Percentiles rank a stretch among this genome's conserved stretches.
phyloP scores from a whole-genome alignment of 2,329 filamentous ascomycete genomes.

The Pseudopithomyces chartarum region DNA sequence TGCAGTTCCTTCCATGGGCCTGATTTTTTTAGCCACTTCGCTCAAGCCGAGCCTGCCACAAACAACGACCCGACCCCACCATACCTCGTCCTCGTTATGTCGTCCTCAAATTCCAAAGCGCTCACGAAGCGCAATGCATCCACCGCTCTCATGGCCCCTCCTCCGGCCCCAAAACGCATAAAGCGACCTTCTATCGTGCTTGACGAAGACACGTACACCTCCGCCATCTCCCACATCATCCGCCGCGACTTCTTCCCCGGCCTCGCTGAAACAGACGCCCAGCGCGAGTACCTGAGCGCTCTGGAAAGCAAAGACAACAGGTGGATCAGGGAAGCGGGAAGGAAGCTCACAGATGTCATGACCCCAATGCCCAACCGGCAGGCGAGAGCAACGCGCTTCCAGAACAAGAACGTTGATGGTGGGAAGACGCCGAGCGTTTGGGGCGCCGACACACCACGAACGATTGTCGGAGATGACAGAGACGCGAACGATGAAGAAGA shows the following conservation, averaged over 20 bases:
- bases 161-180: constrained; percentile 82
- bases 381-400: constrained; percentile 33
- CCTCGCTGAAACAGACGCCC: constrained; percentile 80
- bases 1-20: not conserved
- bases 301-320: constrained; percentile 80
- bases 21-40: not conserved
- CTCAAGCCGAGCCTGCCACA: not conserved
- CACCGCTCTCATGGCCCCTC: constrained; percentile 82
- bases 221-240: constrained; percentile 90
- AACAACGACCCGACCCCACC: constrained; percentile 3
- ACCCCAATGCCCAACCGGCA: constrained; percentile 68
- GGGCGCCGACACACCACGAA: constrained; percentile 70
- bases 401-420: constrained; percentile 25
- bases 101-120: constrained; percentile 55
- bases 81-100: constrained; percentile 21
- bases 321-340: constrained; percentile 85
- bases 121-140: constrained; percentile 71
- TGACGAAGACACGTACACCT: constrained; percentile 92
- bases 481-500: constrained; percentile 17
- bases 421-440: constrained; percentile 68
- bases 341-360: constrained; percentile 70
- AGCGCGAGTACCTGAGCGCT: constrained; percentile 91
- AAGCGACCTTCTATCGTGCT: constrained; percentile 87
- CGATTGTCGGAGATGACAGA: constrained; percentile 33
- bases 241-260: constrained; percentile 97